Evolutionary conservation across 768 basidiomycete species (phyloP), one percentile per base, ranked within the genome.

Genomic region (Polyporus arcularius): DNA sequence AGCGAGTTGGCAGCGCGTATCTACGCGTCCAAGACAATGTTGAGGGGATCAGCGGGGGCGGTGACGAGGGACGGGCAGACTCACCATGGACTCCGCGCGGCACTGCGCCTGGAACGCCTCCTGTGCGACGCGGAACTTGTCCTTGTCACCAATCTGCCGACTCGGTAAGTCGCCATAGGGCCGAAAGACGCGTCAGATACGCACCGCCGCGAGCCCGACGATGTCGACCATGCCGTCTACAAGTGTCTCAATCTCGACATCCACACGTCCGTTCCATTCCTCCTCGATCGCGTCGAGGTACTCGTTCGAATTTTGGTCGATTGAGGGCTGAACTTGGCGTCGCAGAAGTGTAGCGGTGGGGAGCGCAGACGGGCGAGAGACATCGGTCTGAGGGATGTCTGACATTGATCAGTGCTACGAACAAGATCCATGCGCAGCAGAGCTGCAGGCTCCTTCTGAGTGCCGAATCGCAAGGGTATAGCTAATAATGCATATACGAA

Each of bases 161-260:
- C 10, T 11, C 46, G 7, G 47, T 9, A 45, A 10, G 26, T 11
- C 21, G 21, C 21, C 21, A 56, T 18, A 28, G 28, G 32, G 28
- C 10, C 21, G n/a, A 28, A 31, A 16, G 18, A 14, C 28, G 14
- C 4, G 15, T 16, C 38, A 10, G 35, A 18, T 28, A 68, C 85
- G 68, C 58, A 94, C 94, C 58, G 89, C 87, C 47, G 93, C 93
- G 21, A 96, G 75, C 57, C 85, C 83, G 58, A 98, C 92, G 51
- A 97, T 82, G 71, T 96, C 94, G 16, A 89, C 88, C 89, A 98
- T 92, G 32, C 94, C 93, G 53, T 92, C 89, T 1, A 94, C 92
- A 11, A 97, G 83, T 4, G 84, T 85, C 58, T 94, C 92, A 8
- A 97, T 82, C 70, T 98, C 93, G 18, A 79, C 76, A 67, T 98